A percentile compares a stretch with the other conserved stretches of the same genome.
Conservation (phyloP, 495 filamentous ascomycete genomes). For the Penicillium coffeae region DNA sequence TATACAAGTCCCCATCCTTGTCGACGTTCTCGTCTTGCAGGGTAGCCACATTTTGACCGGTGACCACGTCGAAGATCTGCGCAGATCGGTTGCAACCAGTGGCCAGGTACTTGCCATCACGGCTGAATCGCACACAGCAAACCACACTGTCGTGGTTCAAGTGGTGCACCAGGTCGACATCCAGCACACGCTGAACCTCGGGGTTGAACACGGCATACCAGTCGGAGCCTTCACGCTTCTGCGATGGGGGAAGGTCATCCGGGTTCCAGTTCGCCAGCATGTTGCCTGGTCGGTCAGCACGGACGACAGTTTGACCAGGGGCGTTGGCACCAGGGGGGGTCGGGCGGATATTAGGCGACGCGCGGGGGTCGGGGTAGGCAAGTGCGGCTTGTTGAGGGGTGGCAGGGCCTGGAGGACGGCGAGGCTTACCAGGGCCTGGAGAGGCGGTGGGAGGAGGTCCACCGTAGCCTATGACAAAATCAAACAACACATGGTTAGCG, state of each 20-base stretch:
- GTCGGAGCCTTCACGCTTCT: constrained; percentile 78
- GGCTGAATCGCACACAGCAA: constrained; percentile 86
- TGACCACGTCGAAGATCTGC: constrained; percentile 82
- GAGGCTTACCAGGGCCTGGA: constrained; percentile 72
- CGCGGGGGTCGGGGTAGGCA: constrained; percentile 75
- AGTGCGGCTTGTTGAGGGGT: constrained; percentile 88
- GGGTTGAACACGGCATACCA: constrained; percentile 93
- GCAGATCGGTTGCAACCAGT: constrained; percentile 87
- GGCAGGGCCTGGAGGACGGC: constrained; percentile 65
- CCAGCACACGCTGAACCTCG: constrained; percentile 72
- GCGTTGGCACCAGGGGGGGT: constrained; percentile 52
- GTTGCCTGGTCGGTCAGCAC: constrained; percentile 61
- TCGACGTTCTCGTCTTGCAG: constrained; percentile 82
- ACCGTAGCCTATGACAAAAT: constrained; percentile 48
- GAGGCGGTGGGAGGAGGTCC: constrained; percentile 73
- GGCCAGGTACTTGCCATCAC: constrained; percentile 83
- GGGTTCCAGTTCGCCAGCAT: constrained; percentile 82
- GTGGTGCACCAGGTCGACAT: constrained; percentile 85
- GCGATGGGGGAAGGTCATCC: constrained; percentile 73
- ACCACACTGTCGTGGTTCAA: constrained; percentile 84
- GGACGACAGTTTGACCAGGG: constrained; percentile 47
- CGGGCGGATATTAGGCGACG: constrained; percentile 85
- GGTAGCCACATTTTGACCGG: constrained; percentile 72
- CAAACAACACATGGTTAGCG: constrained; percentile 24
- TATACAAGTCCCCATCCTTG: constrained; percentile 81